Evolutionary conservation across 2,329 filamentous ascomycete species (phyloP).

Genomic region (Aspergillus calidoustus): DNA sequence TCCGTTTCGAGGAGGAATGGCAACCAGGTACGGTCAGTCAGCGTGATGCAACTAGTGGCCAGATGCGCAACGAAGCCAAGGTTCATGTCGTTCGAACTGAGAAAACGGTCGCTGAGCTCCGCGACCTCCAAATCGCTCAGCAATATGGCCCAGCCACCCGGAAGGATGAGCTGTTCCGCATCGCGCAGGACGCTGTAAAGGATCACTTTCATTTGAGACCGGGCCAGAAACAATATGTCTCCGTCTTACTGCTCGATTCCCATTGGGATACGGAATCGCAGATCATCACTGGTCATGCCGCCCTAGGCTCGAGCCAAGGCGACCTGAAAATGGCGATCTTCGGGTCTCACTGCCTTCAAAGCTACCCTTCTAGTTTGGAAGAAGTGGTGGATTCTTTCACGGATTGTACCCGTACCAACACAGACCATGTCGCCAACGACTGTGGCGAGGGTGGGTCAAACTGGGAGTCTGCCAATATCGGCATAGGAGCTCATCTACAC

Average conservation of each 20-base stretch:
- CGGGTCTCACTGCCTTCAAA: constrained; percentile 88
- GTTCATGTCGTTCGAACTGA: constrained; percentile 82
- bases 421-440: constrained; percentile 78
- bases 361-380: constrained; percentile 86
- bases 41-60: constrained; percentile 70
- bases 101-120: constrained; percentile 83
- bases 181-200: constrained; percentile 77
- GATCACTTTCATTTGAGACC: constrained; percentile 74
- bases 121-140: constrained; percentile 76
- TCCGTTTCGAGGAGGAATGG: constrained; percentile 96
- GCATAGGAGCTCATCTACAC: constrained; percentile 90
- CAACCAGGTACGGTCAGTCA: constrained; percentile 78
- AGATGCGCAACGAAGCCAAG: constrained; percentile 88
- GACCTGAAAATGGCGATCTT: constrained; percentile 84
- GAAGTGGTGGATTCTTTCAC: constrained; percentile 87
- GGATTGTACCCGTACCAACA: constrained; percentile 89
- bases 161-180: constrained; percentile 74
- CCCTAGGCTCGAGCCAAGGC: constrained; percentile 75
- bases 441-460: constrained; percentile 84
- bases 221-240: constrained; percentile 86
- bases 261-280: constrained; percentile 80
- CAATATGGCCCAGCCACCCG: constrained; percentile 72
- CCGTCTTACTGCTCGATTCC: constrained; percentile 81
- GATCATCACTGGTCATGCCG: constrained; percentile 78
- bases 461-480: constrained; percentile 94